Evolutionary conservation across 1,139 yeast genomes (phyloP).

Genomic region (Meyerozyma smithsonii): DNA sequence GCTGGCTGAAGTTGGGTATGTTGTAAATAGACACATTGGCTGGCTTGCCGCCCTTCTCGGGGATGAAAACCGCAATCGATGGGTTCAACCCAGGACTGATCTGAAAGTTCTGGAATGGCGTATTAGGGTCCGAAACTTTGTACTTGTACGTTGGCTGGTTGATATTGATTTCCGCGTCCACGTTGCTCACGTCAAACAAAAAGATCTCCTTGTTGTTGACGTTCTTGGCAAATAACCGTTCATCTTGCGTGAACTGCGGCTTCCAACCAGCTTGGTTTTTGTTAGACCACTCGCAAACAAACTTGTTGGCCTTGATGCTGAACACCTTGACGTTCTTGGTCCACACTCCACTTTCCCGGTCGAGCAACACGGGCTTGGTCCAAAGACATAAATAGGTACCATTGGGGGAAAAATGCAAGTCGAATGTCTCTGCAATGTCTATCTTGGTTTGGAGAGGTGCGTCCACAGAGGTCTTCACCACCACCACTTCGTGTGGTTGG

Average conservation of each 20-base stretch:
- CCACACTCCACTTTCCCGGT: conserved; percentile 63
- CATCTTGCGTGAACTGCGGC: conserved; percentile 82
- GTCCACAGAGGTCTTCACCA: conserved; percentile 42
- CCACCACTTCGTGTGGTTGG: conserved; percentile 50
- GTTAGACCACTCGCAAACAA: conserved; percentile 65
- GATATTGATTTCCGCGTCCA: conserved; percentile 34
- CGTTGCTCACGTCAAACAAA: conserved; percentile 55
- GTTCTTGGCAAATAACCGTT: conserved; percentile 63
- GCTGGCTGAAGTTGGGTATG: conserved; percentile 68
- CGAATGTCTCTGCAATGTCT: conserved; percentile 62
- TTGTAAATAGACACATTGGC: conserved; percentile 84
- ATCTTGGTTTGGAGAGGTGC: conserved; percentile 34
- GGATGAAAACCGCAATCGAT: conserved; percentile 86
- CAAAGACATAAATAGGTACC: conserved; percentile 86
- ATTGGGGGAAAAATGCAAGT: conserved; percentile 79
- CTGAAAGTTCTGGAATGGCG: conserved; percentile 49
- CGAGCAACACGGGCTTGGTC: conserved; percentile 74
- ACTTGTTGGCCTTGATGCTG: conserved; percentile 42
- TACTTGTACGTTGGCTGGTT: conserved; percentile 58
- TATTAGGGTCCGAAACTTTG: conserved; percentile 54
- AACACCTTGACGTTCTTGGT: conserved; percentile 74
- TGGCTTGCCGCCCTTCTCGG: conserved; percentile 81
- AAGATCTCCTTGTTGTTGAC: conserved; percentile 61
- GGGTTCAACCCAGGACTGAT: conserved; percentile 89
- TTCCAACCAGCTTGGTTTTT: conserved; percentile 89